phyloP scores from a whole-genome alignment of 257 asterid genomes.

The Echites panduratus region DNA sequence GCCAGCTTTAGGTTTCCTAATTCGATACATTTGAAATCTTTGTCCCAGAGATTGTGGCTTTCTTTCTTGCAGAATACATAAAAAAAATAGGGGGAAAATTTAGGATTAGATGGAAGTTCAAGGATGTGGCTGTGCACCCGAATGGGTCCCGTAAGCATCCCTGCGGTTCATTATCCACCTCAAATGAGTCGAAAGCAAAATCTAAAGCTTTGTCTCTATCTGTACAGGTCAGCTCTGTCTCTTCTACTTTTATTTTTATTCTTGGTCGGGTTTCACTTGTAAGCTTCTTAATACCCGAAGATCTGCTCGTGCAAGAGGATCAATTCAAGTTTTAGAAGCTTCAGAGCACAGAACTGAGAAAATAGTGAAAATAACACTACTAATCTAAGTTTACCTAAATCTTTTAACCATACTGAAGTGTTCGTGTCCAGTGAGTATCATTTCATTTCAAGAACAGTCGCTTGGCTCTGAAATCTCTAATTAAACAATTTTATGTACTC shows the following conservation, averaged over 20 bases:
- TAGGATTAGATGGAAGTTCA: constrained; percentile 23
- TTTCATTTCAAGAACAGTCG: no score
- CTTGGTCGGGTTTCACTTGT: not conserved
- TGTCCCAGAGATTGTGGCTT: not conserved
- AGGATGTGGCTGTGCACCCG: constrained; percentile 39
- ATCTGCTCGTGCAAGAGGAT: not conserved
- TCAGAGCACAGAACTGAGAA: not conserved
- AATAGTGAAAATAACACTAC: not conserved
- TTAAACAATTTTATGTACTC: no score
- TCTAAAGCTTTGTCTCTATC: constrained; percentile 19
- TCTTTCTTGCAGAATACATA: not conserved
- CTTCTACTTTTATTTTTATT: not conserved
- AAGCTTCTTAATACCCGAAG: not conserved
- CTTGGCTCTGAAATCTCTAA: no score
- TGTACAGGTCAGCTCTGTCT: not conserved
- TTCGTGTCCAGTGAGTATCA: no score
- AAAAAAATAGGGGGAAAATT: not conserved
- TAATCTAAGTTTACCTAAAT: no score
- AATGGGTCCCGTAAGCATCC: constrained; percentile 35
- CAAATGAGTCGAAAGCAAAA: constrained; percentile 11
- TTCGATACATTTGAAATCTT: constrained; percentile 5
- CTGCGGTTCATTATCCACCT: constrained; percentile 17
- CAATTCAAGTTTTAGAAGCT: not conserved
- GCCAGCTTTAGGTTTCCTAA: not conserved
- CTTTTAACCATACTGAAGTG: no score